Conservation (phyloP, 2,329 filamentous ascomycete species). For the Cladophialophora carrionii region DNA sequence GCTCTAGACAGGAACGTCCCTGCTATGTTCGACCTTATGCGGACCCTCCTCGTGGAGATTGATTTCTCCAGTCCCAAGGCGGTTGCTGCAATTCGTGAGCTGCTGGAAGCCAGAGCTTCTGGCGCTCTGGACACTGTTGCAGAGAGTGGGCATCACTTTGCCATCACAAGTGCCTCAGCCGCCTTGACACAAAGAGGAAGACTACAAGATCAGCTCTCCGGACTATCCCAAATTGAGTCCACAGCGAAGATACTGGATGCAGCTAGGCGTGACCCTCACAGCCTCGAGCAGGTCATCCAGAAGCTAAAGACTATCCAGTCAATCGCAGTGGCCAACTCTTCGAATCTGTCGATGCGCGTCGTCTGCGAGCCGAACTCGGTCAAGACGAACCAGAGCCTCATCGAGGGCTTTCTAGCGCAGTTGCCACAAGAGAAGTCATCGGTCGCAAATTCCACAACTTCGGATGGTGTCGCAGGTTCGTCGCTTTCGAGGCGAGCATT, state of each 20-base stretch:
- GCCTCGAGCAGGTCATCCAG: slow-evolving; percentile 72
- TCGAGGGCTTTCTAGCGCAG: slow-evolving; percentile 70
- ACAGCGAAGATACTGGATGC: slow-evolving; percentile 73
- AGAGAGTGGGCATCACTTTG: slow-evolving; percentile 84
- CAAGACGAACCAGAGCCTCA: slow-evolving; percentile 67
- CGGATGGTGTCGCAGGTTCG: slow-evolving; percentile 42
- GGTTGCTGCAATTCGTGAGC: slow-evolving; percentile 77
- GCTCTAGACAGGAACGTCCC: slow-evolving; percentile 88
- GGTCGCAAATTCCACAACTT: slow-evolving; percentile 42
- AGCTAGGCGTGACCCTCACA: slow-evolving; percentile 69
- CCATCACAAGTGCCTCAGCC: slow-evolving; percentile 80
- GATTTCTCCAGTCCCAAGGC: slow-evolving; percentile 85
- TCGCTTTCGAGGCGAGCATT: slow-evolving; percentile 69
- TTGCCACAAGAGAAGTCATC: slow-evolving; percentile 54
- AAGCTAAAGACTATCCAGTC: slow-evolving; percentile 86
- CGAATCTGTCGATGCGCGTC: slow-evolving; percentile 74
- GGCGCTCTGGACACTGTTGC: slow-evolving; percentile 91
- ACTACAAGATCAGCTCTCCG: slow-evolving; percentile 80
- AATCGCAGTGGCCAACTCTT: slow-evolving; percentile 70
- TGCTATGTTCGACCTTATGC: slow-evolving; percentile 85
- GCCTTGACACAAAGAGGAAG: slow-evolving; percentile 72
- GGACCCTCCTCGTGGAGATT: slow-evolving; percentile 79
- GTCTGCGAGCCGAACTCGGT: slow-evolving; percentile 81
- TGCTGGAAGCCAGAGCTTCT: slow-evolving; percentile 83
- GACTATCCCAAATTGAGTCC: slow-evolving; percentile 86